Evolutionary conservation across 257 asterid genomes (phyloP), one percentile per base, ranked within the genome.

Genomic region (Prunella vulgaris): DNA sequence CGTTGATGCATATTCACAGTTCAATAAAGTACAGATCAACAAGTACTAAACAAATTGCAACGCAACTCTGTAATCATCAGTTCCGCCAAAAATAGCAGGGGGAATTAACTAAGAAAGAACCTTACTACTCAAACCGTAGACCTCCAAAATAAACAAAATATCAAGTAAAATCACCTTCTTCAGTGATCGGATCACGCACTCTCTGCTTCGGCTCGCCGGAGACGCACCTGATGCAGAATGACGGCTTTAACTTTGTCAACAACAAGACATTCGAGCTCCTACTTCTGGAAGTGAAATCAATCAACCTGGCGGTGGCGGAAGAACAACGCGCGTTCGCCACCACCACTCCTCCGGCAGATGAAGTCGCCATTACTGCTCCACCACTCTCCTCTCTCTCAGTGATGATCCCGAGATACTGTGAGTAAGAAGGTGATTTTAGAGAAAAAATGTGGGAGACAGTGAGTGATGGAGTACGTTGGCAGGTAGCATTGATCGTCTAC

Each of bases 321-420:
- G 61, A 81, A 38, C 10, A 15, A 1, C 54, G 78, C 37, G 81
- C 40, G 69, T 76, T 63, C 33, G 79, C 69, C 62, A 57, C 71
- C 33, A 67, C 66, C 58, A 73, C 64, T 28, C 73, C 78, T 25
- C 81, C 80, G 66, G 75, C 30, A 59, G 82, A 73, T 2, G 82
- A 76, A 66, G 86, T 69, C 84, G 92, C 88, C 97, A 88, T 86
- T 72, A 12, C 21, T 8, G 37, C 71, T 46, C 68, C 33, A 46
- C 27, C 52, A 1, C 62, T n/a, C 25, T 44, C 32, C 25, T 38
- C 66, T 33, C 38, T 51, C 7, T 35, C 21, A 9, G 44, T 61
- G 68, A 60, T 20, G 12, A 27, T 20, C 40, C 15, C 28, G 0
- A 3, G 49, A 40, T 40, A 40, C 49, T 40, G 5, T 14, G 65